Evolutionary conservation across 345 rosid genomes (phyloP).

Genomic region (Hypericum androsaemum): DNA sequence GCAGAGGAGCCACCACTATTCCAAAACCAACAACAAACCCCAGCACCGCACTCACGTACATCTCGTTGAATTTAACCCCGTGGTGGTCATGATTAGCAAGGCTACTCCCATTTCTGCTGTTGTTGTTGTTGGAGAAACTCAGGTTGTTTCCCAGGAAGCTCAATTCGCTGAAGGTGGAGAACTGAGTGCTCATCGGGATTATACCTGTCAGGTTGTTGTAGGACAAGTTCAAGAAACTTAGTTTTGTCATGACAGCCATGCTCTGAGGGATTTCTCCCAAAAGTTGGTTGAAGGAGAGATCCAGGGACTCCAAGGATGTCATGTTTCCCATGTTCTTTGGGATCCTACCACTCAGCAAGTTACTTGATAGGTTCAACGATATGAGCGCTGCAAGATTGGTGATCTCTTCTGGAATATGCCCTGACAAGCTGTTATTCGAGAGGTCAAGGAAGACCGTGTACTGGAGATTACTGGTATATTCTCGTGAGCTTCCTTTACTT

Average conservation of each 20-base stretch:
- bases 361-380: slow-evolving; percentile 1
- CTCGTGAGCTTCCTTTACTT: slow-evolving; percentile 1
- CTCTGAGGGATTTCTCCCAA: slow-evolving; percentile 2
- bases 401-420: slow-evolving; percentile 3
- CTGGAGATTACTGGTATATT: neutral
- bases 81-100: too few relatives aligned
- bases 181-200: neutral
- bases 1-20: too few relatives aligned
- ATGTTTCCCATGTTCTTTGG: slow-evolving; percentile 1
- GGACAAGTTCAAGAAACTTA: slow-evolving; percentile 5
- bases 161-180: too few relatives aligned
- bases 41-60: too few relatives aligned
- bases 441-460: slow-evolving; percentile 1
- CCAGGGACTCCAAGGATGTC: slow-evolving; percentile 1
- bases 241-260: neutral
- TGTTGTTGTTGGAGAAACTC: too few relatives aligned
- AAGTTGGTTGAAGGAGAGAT: slow-evolving; percentile 3
- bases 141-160: too few relatives aligned
- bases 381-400: neutral
- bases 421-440: slow-evolving; percentile 1
- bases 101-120: too few relatives aligned
- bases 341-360: neutral
- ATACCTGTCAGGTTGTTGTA: slow-evolving; percentile 5
- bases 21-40: too few relatives aligned
- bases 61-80: too few relatives aligned